phyloP scores from a whole-genome alignment of 2,329 filamentous ascomycete species.

The Epichloe sylvatica region DNA sequence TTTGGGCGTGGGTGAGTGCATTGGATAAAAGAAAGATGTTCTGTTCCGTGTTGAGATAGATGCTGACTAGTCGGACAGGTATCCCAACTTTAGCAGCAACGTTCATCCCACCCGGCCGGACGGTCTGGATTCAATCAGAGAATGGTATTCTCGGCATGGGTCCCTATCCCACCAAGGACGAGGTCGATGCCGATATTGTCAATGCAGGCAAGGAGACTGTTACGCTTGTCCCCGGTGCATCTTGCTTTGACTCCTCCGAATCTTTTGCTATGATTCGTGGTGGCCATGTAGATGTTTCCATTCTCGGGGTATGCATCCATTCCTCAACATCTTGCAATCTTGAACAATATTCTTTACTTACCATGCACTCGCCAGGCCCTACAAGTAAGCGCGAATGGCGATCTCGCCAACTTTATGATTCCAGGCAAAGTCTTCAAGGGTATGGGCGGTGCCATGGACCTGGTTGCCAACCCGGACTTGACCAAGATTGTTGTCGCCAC shows the following conservation, averaged over 20 bases:
- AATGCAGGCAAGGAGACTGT: slow-evolving; percentile 84
- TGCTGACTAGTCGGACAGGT: slow-evolving; percentile 23
- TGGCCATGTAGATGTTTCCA: slow-evolving; percentile 71
- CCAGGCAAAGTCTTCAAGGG: slow-evolving; percentile 79
- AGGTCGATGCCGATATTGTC: slow-evolving; percentile 66
- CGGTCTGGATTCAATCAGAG: slow-evolving; percentile 76
- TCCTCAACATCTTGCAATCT: neutral
- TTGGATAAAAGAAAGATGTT: neutral
- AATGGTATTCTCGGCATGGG: slow-evolving; percentile 80
- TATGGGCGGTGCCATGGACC: slow-evolving; percentile 69
- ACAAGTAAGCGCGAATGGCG: slow-evolving; percentile 65
- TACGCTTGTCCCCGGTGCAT: slow-evolving; percentile 61
- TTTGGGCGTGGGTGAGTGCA: slow-evolving; percentile 46
- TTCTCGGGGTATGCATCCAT: slow-evolving; percentile 45
- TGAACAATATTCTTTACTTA: slow-evolving; percentile 5
- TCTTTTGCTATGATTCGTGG: slow-evolving; percentile 81
- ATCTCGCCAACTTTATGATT: slow-evolving; percentile 83
- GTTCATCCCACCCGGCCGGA: slow-evolving; percentile 51
- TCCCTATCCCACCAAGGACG: slow-evolving; percentile 57
- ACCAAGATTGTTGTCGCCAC: slow-evolving; percentile 62
- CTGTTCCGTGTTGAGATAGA: neutral
- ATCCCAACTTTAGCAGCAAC: slow-evolving; percentile 76
- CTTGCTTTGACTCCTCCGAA: slow-evolving; percentile 66
- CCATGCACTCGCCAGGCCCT: slow-evolving; percentile 34
- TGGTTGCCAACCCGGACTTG: slow-evolving; percentile 55